These are phyloP conservation scores for Plasmodium gallinaceum DNA, from an alignment of 169 alveolate genomes.

Conservation along the genomic window DNA sequence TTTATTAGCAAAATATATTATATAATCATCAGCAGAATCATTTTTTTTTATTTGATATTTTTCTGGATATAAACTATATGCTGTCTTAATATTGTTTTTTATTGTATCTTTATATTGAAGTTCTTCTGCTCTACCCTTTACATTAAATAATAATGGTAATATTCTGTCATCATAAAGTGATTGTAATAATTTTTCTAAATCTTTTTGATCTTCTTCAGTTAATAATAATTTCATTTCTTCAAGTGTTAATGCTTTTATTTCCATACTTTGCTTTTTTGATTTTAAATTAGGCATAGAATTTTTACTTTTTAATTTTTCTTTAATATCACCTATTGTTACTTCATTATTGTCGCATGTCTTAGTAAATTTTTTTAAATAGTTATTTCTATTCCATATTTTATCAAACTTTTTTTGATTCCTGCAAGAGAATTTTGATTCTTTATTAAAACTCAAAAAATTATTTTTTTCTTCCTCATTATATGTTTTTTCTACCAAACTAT, in stretches of 20 bases:
- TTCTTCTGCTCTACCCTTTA: constrained; percentile 85
- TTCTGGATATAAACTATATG: constrained; percentile 80
- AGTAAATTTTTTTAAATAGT: not conserved
- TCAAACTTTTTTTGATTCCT: constrained; percentile 7
- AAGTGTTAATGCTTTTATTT: constrained; percentile 49
- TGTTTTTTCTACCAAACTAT: constrained; percentile 3
- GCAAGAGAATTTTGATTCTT: not conserved
- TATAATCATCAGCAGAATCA: constrained; percentile 77
- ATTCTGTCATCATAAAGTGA: constrained; percentile 85
- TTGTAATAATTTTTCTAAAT: constrained; percentile 76
- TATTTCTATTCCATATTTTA: constrained; percentile 28
- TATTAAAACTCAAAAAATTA: not conserved
- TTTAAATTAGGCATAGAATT: constrained; percentile 25
- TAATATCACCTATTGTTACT: not conserved
- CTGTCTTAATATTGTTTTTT: constrained; percentile 80
- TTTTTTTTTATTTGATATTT: constrained; percentile 77
- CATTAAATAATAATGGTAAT: constrained; percentile 82
- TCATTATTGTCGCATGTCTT: constrained; percentile 7
- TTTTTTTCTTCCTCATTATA: not conserved
- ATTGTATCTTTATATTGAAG: constrained; percentile 78
- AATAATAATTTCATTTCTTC: constrained; percentile 74
- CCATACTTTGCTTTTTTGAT: constrained; percentile 42
- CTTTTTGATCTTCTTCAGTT: constrained; percentile 78
- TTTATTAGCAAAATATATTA: constrained; percentile 79
- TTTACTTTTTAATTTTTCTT: constrained; percentile 3